phyloP scores from a whole-genome alignment of 345 rosid genomes.

The Rhizophora apiculata region DNA sequence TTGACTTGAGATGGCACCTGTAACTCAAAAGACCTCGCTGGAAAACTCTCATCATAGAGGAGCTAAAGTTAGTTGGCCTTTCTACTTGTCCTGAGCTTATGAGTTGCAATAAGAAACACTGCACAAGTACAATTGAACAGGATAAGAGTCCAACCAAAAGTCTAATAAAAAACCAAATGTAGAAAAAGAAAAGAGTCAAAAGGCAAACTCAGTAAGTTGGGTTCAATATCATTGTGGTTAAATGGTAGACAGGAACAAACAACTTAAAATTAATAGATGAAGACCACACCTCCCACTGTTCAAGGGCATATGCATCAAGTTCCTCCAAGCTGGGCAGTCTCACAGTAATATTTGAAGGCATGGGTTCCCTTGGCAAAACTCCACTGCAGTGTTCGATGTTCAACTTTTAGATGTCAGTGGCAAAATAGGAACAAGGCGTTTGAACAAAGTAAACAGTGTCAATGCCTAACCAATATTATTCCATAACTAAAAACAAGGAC shows the following conservation, averaged over 20 bases:
- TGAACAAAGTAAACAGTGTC: not conserved
- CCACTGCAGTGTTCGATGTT: constrained; percentile 49
- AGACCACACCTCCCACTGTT: constrained; percentile 89
- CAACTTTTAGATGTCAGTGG: not conserved
- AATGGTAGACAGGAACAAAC: constrained; percentile 13
- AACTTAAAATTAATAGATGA: constrained; percentile 13
- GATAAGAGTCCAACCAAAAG: constrained; percentile 26
- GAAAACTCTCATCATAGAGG: constrained; percentile 86
- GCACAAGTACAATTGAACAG: constrained; percentile 31
- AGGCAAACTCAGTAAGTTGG: no score
- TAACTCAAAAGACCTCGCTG: constrained; percentile 86
- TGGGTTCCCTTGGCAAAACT: constrained; percentile 83
- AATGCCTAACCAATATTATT: constrained; percentile 13
- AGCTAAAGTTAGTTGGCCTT: constrained; percentile 60
- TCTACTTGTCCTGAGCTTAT: constrained; percentile 79
- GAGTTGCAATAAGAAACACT: constrained; percentile 93
- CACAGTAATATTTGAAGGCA: constrained; percentile 51
- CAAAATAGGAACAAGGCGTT: not conserved
- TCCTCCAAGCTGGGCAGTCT: constrained; percentile 78
- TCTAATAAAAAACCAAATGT: not conserved
- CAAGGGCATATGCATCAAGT: constrained; percentile 73
- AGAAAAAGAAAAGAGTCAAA: not conserved
- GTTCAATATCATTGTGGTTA: constrained; percentile 1
- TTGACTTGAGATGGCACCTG: constrained; percentile 42
- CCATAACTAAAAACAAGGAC: not conserved